A percentile compares a stretch with the other conserved stretches of the same genome.
phyloP scores from a whole-genome alignment of 768 basidiomycete genomes.

The Trametes maxima region DNA sequence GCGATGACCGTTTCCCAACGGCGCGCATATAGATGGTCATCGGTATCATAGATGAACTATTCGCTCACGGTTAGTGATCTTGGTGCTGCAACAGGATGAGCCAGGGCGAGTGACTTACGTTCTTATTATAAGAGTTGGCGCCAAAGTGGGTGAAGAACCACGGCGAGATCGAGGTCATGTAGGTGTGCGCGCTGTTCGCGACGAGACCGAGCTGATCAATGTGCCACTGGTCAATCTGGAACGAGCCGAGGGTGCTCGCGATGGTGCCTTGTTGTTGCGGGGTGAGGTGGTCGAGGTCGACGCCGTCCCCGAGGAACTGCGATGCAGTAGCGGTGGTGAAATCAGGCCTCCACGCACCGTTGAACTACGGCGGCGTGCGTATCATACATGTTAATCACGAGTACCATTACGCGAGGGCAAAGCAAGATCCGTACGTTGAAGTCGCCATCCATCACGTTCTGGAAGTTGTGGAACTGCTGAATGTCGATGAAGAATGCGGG shows the following conservation, averaged over 20 bases:
- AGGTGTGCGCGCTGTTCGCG: conserved; percentile 27
- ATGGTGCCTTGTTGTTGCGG: conserved; percentile 22
- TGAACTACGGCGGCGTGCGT: conserved; percentile 45
- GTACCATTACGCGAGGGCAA: not conserved
- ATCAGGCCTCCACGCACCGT: conserved; percentile 54
- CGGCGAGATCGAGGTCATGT: conserved; percentile 55
- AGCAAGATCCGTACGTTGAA: conserved; percentile 45
- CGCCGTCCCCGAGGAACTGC: conserved; percentile 34
- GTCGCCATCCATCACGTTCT: conserved; percentile 56
- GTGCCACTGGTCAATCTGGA: conserved; percentile 40
- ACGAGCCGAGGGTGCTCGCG: conserved; percentile 25
- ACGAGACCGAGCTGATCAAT: conserved; percentile 32
- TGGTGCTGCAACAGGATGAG: not conserved
- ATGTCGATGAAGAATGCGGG: conserved; percentile 65
- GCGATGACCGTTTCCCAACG: conserved; percentile 67
- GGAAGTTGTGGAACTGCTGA: conserved; percentile 42
- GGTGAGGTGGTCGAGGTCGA: conserved; percentile 23
- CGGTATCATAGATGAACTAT: conserved; percentile 59
- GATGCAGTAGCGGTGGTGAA: conserved; percentile 41
- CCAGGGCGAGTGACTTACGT: conserved; percentile 31
- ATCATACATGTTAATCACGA: not conserved
- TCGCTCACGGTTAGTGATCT: not conserved
- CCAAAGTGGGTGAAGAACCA: conserved; percentile 79
- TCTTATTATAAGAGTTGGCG: conserved; percentile 58
- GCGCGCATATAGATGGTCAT: conserved; percentile 61